Evolutionary conservation across 345 rosid species (phyloP).

Genomic region (Boechera divaricarpa): DNA sequence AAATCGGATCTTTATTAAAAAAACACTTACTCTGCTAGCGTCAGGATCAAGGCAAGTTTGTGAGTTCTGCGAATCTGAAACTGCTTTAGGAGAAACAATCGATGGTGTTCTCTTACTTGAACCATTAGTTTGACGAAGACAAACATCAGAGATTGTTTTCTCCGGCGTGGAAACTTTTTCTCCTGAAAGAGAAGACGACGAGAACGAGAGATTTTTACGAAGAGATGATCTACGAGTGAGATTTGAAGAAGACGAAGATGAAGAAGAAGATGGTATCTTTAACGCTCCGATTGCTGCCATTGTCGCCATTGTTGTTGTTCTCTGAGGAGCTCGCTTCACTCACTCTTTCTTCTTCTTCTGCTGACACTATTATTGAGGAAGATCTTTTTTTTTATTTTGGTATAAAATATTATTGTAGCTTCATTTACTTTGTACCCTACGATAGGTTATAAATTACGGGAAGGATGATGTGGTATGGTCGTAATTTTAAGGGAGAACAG

Average conservation of each 20-base stretch:
- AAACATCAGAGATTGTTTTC: slow-evolving; percentile 14
- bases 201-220: slow-evolving; percentile 52
- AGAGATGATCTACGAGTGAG: slow-evolving; percentile 20
- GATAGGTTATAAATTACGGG: not conserved
- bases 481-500: not conserved
- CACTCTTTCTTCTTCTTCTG: slow-evolving; percentile 7
- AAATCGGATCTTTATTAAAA: not conserved
- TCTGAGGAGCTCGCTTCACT: slow-evolving; percentile 4
- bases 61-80: slow-evolving; percentile 86
- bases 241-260: slow-evolving; percentile 36
- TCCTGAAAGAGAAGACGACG: slow-evolving; percentile 66
- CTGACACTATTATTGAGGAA: slow-evolving; percentile 19
- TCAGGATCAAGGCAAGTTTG: slow-evolving; percentile 99
- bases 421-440: not conserved
- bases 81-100: slow-evolving; percentile 78
- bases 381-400: slow-evolving; percentile 17
- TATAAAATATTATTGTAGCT: not conserved
- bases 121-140: slow-evolving; percentile 14
- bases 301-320: slow-evolving; percentile 53
- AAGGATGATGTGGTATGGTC: not conserved
- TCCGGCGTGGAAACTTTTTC: slow-evolving; percentile 50
- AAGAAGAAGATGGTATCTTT: slow-evolving; percentile 44
- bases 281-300: slow-evolving; percentile 65
- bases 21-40: slow-evolving; percentile 80
- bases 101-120: slow-evolving; percentile 46